These are phyloP conservation scores for Erigeron philadelphicus DNA, from an alignment of 140 eudicot genomes.

Conservation along the genomic window DNA sequence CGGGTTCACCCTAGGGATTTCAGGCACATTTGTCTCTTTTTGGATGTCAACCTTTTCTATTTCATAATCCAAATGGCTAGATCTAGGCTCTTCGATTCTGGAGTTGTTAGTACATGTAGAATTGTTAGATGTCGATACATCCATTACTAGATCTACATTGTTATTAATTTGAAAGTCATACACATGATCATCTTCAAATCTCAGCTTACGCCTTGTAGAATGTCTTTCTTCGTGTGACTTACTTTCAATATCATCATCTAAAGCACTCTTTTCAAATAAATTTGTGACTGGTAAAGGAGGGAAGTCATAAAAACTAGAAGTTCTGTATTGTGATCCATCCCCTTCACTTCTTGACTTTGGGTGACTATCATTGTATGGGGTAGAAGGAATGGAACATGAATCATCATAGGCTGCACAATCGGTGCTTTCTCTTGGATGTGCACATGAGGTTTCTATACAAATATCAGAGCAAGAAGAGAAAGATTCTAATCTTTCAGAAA, in stretches of 20 bases:
- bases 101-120: constrained; percentile 34
- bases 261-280: constrained; percentile 50
- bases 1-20: constrained; percentile 32
- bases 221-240: constrained; percentile 38
- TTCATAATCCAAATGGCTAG: constrained; percentile 42
- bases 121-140: constrained; percentile 39
- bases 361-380: constrained; percentile 35
- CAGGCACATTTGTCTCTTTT: constrained; percentile 52
- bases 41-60: constrained; percentile 42
- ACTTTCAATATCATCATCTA: constrained; percentile 28
- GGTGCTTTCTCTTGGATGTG: constrained; percentile 42
- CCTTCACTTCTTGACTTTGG: constrained; percentile 43
- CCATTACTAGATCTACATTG: constrained; percentile 76
- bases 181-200: constrained; percentile 54
- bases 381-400: constrained; percentile 42
- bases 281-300: constrained; percentile 79
- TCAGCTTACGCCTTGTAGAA: constrained; percentile 49
- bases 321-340: constrained; percentile 33
- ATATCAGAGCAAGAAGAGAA: constrained; percentile 37
- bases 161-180: constrained; percentile 68
- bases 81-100: constrained; percentile 39
- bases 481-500: constrained; percentile 39
- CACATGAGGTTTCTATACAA: constrained; percentile 42
- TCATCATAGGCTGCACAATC: constrained; percentile 55
- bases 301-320: constrained; percentile 61